Conservation (phyloP, 106 monocot species). For the Chionographis japonica region DNA sequence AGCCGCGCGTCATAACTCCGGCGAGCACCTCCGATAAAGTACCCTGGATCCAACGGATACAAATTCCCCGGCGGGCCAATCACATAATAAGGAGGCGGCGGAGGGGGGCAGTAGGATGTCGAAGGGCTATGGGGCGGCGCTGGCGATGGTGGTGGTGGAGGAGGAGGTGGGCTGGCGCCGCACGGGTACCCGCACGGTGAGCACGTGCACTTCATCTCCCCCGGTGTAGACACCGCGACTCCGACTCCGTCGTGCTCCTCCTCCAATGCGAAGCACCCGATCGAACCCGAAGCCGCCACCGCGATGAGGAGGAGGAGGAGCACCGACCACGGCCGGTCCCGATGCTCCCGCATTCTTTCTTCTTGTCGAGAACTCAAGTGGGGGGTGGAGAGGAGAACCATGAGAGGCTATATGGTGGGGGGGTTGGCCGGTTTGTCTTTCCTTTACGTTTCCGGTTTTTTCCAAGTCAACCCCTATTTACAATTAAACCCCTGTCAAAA, state of each 20-base stretch:
- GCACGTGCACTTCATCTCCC: not conserved
- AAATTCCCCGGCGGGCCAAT: not conserved
- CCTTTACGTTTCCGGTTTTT: too few relatives aligned
- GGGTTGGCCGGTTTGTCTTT: too few relatives aligned
- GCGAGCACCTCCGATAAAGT: not conserved
- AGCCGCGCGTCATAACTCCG: not conserved
- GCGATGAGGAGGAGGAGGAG: not conserved
- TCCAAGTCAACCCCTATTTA: too few relatives aligned
- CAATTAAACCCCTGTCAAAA: too few relatives aligned
- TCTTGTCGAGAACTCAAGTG: too few relatives aligned
- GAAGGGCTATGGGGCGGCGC: conserved; percentile 3
- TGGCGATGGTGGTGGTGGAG: not conserved
- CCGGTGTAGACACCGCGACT: not conserved
- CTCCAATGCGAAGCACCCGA: not conserved
- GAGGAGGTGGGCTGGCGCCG: not conserved
- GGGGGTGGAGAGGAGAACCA: too few relatives aligned
- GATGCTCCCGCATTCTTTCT: too few relatives aligned
- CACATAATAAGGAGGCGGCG: not conserved
- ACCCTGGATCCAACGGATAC: conserved; percentile 5
- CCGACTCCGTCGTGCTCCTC: not conserved
- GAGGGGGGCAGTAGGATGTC: not conserved
- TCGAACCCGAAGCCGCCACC: not conserved
- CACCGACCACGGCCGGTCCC: too few relatives aligned
- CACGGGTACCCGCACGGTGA: conserved; percentile 8
- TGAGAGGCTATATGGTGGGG: too few relatives aligned